Conservation (phyloP, 2,329 filamentous ascomycete species). For the Aspergillus pseudoterreus region DNA sequence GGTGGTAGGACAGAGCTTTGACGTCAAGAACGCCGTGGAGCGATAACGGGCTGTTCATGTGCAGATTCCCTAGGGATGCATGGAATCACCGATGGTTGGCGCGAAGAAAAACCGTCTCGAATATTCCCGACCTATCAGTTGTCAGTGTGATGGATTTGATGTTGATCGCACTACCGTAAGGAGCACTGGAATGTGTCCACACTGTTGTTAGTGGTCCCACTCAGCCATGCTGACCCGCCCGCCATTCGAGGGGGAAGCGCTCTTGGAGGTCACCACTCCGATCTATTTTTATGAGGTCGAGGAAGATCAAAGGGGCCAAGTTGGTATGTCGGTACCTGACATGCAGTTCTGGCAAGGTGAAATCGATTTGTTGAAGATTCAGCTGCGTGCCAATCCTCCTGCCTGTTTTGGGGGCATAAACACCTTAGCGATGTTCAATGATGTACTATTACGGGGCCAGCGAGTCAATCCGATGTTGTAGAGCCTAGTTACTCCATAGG, state of each 20-base stretch:
- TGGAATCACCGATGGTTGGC: constrained; percentile 8
- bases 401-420: too few relatives aligned
- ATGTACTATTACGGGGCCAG: not conserved
- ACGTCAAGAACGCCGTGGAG: not conserved
- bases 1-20: too few relatives aligned
- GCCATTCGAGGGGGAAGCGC: not conserved
- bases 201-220: constrained; percentile 1
- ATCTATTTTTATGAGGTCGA: too few relatives aligned
- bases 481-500: not conserved
- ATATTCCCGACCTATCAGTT: constrained; percentile 11
- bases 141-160: not conserved
- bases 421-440: not conserved
- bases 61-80: constrained; percentile 4
- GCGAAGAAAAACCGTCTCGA: constrained; percentile 3
- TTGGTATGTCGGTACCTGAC: too few relatives aligned
- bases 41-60: constrained; percentile 1
- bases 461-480: not conserved
- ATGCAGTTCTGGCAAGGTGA: too few relatives aligned
- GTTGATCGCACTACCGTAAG: constrained; percentile 6
- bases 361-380: too few relatives aligned
- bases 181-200: constrained; percentile 1
- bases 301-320: too few relatives aligned
- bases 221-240: not conserved
- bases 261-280: not conserved
- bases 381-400: too few relatives aligned